These are phyloP conservation scores for Euphrasia confusa DNA, from an alignment of 257 asterid genomes.

Conservation along the genomic window DNA sequence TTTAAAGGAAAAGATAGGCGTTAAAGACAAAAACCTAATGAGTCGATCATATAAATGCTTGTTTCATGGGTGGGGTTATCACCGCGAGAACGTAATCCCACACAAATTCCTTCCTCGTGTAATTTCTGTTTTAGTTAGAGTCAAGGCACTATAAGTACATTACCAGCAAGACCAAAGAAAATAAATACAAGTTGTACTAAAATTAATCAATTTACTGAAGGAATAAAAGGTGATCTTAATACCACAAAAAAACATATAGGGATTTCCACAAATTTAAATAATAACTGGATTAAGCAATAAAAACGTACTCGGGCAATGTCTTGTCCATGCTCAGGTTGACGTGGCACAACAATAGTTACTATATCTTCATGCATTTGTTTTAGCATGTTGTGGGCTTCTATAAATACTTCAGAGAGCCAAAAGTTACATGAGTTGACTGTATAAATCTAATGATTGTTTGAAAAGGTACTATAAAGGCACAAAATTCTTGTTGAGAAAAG, in stretches of 20 bases:
- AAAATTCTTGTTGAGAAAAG: neutral
- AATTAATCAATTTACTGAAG: neutral
- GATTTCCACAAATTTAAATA: neutral
- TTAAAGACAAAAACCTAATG: slow-evolving; percentile 37
- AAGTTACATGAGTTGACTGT: slow-evolving; percentile 27
- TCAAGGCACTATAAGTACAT: slow-evolving; percentile 19
- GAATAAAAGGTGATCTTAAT: neutral
- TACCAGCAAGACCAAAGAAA: slow-evolving; percentile 5
- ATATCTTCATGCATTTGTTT: slow-evolving; percentile 55
- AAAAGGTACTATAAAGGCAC: slow-evolving; percentile 4
- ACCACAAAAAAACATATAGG: slow-evolving; percentile 12
- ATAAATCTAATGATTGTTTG: slow-evolving; percentile 3
- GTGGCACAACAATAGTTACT: slow-evolving; percentile 75
- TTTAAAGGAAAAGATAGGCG: neutral
- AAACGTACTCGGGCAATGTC: slow-evolving; percentile 65
- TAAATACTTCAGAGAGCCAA: slow-evolving; percentile 49
- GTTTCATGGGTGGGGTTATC: slow-evolving; percentile 37
- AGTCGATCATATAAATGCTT: slow-evolving; percentile 40
- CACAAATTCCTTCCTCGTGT: slow-evolving; percentile 38
- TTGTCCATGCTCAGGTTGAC: slow-evolving; percentile 65
- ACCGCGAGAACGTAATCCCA: slow-evolving; percentile 45
- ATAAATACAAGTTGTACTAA: neutral
- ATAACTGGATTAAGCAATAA: slow-evolving; percentile 11
- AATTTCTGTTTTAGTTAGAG: slow-evolving; percentile 35
- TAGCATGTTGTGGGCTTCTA: slow-evolving; percentile 62